These are phyloP conservation scores for Venturia carpophila DNA, from an alignment of 2,329 filamentous ascomycete genomes.

Conservation along the genomic window DNA sequence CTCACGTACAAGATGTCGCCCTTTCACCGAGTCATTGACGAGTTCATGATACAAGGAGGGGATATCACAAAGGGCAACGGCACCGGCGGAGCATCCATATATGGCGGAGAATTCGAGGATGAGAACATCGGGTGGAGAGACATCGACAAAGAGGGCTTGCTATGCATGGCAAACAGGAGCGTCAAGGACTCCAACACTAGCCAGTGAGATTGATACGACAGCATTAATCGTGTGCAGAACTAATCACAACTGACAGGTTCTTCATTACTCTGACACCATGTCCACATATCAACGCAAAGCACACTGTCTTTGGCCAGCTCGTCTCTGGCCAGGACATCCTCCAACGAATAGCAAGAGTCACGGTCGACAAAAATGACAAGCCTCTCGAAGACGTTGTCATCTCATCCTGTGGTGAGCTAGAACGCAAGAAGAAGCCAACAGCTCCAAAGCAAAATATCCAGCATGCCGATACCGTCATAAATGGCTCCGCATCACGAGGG, in stretches of 20 bases:
- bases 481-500: constrained; percentile 18
- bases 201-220: constrained; percentile 26
- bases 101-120: constrained; percentile 35
- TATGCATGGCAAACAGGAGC: constrained; percentile 35
- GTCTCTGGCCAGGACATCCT: constrained; percentile 32
- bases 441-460: constrained; percentile 18
- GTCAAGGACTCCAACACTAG: constrained; percentile 36
- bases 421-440: constrained; percentile 26
- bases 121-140: constrained; percentile 36
- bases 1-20: constrained; percentile 32
- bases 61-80: constrained; percentile 36
- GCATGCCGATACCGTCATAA: constrained; percentile 15
- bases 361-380: constrained; percentile 32
- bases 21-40: constrained; percentile 37
- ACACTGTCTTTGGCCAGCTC: constrained; percentile 35
- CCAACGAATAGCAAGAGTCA: constrained; percentile 29
- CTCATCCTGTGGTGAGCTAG: constrained; percentile 34
- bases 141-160: constrained; percentile 33
- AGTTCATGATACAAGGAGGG: constrained; percentile 40
- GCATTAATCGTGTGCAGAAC: not conserved
- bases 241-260: constrained; percentile 25
- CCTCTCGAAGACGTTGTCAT: constrained; percentile 32
- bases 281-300: constrained; percentile 35
- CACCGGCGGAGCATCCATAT: constrained; percentile 35
- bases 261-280: constrained; percentile 36